phyloP scores from a whole-genome alignment of 345 rosid genomes.

The Acer negundo region DNA sequence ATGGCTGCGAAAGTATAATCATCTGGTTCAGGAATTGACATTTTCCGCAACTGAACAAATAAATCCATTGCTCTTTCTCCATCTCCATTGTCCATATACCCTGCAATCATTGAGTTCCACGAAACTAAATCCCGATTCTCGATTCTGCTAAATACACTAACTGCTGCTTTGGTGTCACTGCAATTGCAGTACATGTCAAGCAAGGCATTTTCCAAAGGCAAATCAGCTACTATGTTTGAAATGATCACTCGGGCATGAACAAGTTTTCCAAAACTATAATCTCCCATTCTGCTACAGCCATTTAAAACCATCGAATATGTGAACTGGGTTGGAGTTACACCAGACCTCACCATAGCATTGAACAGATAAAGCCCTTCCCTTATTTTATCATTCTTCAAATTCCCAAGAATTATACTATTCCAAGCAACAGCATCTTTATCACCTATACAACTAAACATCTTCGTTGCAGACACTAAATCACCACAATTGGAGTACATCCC shows the following conservation, averaged over 20 bases:
- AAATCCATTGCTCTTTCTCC: slow-evolving; percentile 55
- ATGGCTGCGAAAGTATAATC: slow-evolving; percentile 75
- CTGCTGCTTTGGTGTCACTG: slow-evolving; percentile 46
- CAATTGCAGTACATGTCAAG: slow-evolving; percentile 84
- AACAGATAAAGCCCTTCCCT: slow-evolving; percentile 48
- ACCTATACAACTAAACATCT: slow-evolving; percentile 44
- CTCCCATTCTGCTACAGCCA: slow-evolving; percentile 60
- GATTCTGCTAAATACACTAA: slow-evolving; percentile 47
- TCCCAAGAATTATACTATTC: slow-evolving; percentile 75
- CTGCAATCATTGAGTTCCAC: slow-evolving; percentile 82
- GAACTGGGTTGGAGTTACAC: slow-evolving; percentile 57
- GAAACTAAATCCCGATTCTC: slow-evolving; percentile 60
- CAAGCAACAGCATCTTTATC: slow-evolving; percentile 70
- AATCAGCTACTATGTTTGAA: slow-evolving; percentile 45
- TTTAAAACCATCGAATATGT: slow-evolving; percentile 72
- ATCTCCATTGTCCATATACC: slow-evolving; percentile 63
- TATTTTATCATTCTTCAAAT: slow-evolving; percentile 60
- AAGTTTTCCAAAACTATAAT: slow-evolving; percentile 44
- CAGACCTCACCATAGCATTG: slow-evolving; percentile 51
- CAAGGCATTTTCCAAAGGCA: slow-evolving; percentile 73
- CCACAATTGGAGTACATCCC: slow-evolving; percentile 72
- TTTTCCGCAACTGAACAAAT: slow-evolving; percentile 43
- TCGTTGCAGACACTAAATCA: slow-evolving; percentile 59
- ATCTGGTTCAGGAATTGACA: slow-evolving; percentile 58
- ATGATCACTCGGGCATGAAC: slow-evolving; percentile 57